phyloP scores from a whole-genome alignment of 2,329 filamentous ascomycete species.

The Pyrenochaeta sp. region DNA sequence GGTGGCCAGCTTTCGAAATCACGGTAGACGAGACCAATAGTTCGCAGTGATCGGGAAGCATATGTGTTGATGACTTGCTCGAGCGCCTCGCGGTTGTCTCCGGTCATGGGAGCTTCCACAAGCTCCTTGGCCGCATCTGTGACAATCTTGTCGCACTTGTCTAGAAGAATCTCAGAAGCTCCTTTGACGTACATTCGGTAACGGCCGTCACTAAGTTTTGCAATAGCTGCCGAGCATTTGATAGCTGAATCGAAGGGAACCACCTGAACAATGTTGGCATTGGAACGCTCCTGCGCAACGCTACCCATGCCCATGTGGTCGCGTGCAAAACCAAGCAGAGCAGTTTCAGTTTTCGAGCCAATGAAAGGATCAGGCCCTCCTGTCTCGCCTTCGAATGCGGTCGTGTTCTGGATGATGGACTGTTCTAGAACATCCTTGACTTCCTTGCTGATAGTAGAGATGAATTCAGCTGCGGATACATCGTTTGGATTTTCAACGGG shows the following conservation, averaged over 20 bases:
- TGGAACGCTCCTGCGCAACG: slow-evolving; percentile 68
- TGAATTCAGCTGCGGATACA: slow-evolving; percentile 63
- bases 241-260: slow-evolving; percentile 70
- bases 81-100: slow-evolving; percentile 66
- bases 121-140: slow-evolving; percentile 68
- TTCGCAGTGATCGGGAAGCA: slow-evolving; percentile 80
- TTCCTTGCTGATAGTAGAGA: slow-evolving; percentile 59
- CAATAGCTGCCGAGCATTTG: slow-evolving; percentile 74
- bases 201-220: slow-evolving; percentile 63
- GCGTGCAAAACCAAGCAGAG: slow-evolving; percentile 73
- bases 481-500: slow-evolving; percentile 55
- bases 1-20: slow-evolving; percentile 89
- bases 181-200: slow-evolving; percentile 66
- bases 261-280: slow-evolving; percentile 65
- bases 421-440: slow-evolving; percentile 67
- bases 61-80: slow-evolving; percentile 77
- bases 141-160: slow-evolving; percentile 61
- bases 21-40: slow-evolving; percentile 83
- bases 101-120: slow-evolving; percentile 61
- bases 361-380: slow-evolving; percentile 64
- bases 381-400: slow-evolving; percentile 54
- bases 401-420: slow-evolving; percentile 57
- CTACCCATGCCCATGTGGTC: slow-evolving; percentile 71
- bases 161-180: slow-evolving; percentile 61
- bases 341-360: slow-evolving; percentile 81